phyloP scores from a whole-genome alignment of 768 basidiomycete species.

The Suillus hirtellus region DNA sequence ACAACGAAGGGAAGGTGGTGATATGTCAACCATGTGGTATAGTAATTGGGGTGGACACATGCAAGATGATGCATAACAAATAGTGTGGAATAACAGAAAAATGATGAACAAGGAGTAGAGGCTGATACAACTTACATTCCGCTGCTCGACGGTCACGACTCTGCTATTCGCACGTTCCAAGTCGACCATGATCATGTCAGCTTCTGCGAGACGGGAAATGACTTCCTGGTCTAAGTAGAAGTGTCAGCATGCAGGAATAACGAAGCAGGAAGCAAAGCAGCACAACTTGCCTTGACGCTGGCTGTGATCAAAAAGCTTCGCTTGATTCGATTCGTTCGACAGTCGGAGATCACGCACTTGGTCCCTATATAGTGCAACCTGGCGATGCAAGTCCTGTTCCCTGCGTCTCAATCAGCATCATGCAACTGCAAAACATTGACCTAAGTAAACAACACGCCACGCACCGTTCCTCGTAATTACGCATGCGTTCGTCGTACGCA shows the following conservation, averaged over 20 bases:
- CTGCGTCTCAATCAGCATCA: conserved; percentile 39
- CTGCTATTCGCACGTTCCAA: conserved; percentile 93
- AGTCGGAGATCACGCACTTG: conserved; percentile 89
- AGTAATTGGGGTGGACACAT: background rate
- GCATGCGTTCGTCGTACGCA: conserved; percentile 92
- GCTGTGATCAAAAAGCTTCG: conserved; percentile 87
- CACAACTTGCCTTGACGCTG: conserved; percentile 77
- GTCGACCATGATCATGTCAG: conserved; percentile 94
- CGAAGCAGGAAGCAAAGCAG: background rate
- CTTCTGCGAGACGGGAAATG: conserved; percentile 83
- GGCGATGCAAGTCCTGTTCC: conserved; percentile 92
- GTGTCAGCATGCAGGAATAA: background rate
- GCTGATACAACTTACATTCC: conserved; percentile 63
- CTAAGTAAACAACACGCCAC: conserved; percentile 23
- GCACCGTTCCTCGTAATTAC: conserved; percentile 95
- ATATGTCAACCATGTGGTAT: background rate
- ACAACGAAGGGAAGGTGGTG: background rate
- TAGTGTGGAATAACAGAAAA: background rate
- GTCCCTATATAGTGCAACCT: conserved; percentile 81
- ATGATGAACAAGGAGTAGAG: background rate
- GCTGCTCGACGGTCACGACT: conserved; percentile 87
- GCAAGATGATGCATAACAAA: background rate
- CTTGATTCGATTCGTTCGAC: conserved; percentile 91
- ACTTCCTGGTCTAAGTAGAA: conserved; percentile 78
- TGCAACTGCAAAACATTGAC: conserved; percentile 1